Percentiles rank a stretch among this genome's conserved stretches.
Evolutionary conservation across 2,329 filamentous ascomycete genomes (phyloP).

Genomic region (Dendrostoma leiphaemia): DNA sequence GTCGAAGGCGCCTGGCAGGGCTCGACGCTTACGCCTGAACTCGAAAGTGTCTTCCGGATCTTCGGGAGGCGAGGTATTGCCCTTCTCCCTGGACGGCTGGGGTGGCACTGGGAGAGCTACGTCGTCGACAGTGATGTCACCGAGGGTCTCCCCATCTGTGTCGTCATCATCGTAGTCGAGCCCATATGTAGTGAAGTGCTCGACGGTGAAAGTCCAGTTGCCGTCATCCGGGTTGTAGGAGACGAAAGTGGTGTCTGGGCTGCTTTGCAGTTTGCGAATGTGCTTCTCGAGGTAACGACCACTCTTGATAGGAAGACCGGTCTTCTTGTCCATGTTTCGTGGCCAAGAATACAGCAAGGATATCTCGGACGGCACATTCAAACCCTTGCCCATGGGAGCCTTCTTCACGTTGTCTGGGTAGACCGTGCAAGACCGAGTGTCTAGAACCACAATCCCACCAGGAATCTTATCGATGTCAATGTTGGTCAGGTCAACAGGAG

Average conservation of each 20-base stretch:
- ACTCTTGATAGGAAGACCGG: constrained; percentile 53
- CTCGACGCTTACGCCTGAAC: constrained; percentile 45
- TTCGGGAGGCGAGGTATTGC: constrained; percentile 33
- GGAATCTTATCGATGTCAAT: constrained; percentile 80
- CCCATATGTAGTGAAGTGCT: constrained; percentile 95
- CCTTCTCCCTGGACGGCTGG: constrained; percentile 15
- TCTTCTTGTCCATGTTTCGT: constrained; percentile 60
- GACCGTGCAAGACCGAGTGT: constrained; percentile 79
- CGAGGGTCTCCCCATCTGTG: constrained; percentile 55
- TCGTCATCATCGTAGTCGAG: constrained; percentile 78
- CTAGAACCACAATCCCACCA: constrained; percentile 72
- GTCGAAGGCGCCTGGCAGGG: constrained; percentile 80
- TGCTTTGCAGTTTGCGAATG: constrained; percentile 74
- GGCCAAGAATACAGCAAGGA: constrained; percentile 93
- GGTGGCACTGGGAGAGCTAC: constrained; percentile 23
- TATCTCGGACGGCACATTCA: constrained; percentile 89
- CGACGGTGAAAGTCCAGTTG: constrained; percentile 88
- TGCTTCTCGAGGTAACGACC: constrained; percentile 76
- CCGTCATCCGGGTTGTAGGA: constrained; percentile 77
- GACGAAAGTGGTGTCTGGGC: constrained; percentile 78
- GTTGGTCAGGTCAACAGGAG: constrained; percentile 76
- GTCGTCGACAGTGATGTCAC: constrained; percentile 29
- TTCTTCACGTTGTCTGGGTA: constrained; percentile 77
- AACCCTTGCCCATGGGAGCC: constrained; percentile 78
- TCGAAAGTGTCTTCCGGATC: constrained; percentile 58